Evolutionary conservation across 352 stramenopile genomes (phyloP).

Genomic region (Phytophthora constricta): DNA sequence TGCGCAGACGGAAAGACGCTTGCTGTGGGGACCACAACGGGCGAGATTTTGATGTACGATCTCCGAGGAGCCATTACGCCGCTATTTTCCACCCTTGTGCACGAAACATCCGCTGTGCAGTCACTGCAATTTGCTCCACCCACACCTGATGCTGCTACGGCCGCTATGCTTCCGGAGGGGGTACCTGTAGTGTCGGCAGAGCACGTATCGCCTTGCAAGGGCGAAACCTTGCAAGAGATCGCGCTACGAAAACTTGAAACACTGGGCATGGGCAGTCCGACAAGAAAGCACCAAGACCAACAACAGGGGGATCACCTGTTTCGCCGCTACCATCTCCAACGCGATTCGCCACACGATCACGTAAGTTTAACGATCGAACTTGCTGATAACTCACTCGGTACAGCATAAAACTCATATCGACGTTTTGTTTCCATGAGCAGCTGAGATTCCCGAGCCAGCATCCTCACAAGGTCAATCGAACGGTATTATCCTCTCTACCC

Average conservation of each 20-base stretch:
- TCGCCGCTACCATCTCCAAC: slow-evolving; percentile 3
- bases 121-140: slow-evolving; percentile 67
- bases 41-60: slow-evolving; percentile 72
- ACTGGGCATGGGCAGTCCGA: slow-evolving; percentile 32
- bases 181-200: slow-evolving; percentile 57
- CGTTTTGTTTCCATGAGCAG: slow-evolving; percentile 12
- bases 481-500: slow-evolving; percentile 6
- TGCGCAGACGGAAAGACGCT: slow-evolving; percentile 76
- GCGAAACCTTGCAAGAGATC: slow-evolving; percentile 51
- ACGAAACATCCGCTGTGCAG: slow-evolving; percentile 51
- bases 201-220: slow-evolving; percentile 43
- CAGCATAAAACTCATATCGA: not conserved
- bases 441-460: slow-evolving; percentile 11
- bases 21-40: slow-evolving; percentile 54
- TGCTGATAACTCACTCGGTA: not conserved
- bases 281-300: slow-evolving; percentile 14
- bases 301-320: not conserved
- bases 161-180: slow-evolving; percentile 37
- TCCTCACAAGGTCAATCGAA: slow-evolving; percentile 16
- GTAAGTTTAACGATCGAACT: slow-evolving; percentile 6
- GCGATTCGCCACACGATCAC: slow-evolving; percentile 28
- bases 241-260: slow-evolving; percentile 51
- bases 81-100: slow-evolving; percentile 48
- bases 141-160: slow-evolving; percentile 36
- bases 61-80: slow-evolving; percentile 69